Evolutionary conservation across 2,329 filamentous ascomycete species (phyloP), one percentile per base, ranked within the genome.

Genomic region (Aaosphaeria arxii): DNA sequence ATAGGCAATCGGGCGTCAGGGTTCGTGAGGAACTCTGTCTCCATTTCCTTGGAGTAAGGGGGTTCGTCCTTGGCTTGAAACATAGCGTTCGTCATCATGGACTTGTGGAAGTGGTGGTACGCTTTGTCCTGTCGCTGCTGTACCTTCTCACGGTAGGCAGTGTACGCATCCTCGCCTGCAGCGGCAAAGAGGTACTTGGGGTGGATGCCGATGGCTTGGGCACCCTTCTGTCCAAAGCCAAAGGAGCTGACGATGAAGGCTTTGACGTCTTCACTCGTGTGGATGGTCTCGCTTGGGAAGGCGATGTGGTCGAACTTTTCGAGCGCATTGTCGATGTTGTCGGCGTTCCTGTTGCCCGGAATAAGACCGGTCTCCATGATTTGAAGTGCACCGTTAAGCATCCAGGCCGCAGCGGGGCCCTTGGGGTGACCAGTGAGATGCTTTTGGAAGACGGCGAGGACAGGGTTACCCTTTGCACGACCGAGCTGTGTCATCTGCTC

Each of bases 151-250:
- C 13, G 11, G 29, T 52, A 52, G 7, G 11, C 36, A 2, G 9
- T 36, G 33, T 43, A 52, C n/a, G 28, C 43, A 5, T 49, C 46
- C n/a, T 39, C 30, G 7, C 36, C 43, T 4, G 41, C 28, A n/a
- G 45, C 46, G 42, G 52, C 49, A 44, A 51, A 52, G 30, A 54
- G 40, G 47, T 66, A 72, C 38, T 55, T 61, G 1, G 73, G 66
- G 7, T 65, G 54, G 0, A 75, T 66, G 0, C 67, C 61, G 9
- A 76, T 52, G 1, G 58, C 66, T 44, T 72, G 59, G 0, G 62
- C 72, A 5, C 72, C 71, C 50, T 77, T 76, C 52, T 76, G 73
- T 1, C 72, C 72, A 49, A 76, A 77, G 0, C 73, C 74, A 45
- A 77, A 77, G 1, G 67, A 72, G 3, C 68, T 74, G 13, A 75